phyloP scores from a whole-genome alignment of 2,329 filamentous ascomycete species.

The Penicillium decumbens region DNA sequence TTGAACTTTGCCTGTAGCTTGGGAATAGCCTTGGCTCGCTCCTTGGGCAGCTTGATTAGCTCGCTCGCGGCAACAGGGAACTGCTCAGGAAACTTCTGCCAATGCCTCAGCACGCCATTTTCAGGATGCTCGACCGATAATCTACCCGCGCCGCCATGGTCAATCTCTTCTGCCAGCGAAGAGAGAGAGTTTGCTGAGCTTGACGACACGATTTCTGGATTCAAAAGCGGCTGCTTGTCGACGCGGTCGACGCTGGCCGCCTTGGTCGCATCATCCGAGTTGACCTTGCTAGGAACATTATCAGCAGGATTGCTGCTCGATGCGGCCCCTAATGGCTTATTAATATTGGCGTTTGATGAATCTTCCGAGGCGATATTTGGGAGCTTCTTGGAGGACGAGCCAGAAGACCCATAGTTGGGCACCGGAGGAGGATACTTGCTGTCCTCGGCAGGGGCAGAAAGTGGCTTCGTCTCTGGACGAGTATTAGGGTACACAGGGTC shows the following conservation, averaged over 20 bases:
- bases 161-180: conserved; percentile 21
- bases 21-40: conserved; percentile 64
- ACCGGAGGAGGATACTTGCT: conserved; percentile 11
- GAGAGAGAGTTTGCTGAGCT: not conserved
- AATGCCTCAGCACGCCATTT: conserved; percentile 51
- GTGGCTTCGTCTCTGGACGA: conserved; percentile 2
- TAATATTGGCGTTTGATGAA: conserved; percentile 1
- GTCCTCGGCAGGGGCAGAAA: conserved; percentile 7
- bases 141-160: conserved; percentile 32
- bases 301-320: not conserved
- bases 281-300: conserved; percentile 5
- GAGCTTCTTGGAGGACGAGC: conserved; percentile 6
- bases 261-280: conserved; percentile 1
- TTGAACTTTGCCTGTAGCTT: conserved; percentile 70
- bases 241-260: not conserved
- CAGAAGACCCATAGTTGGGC: conserved; percentile 14
- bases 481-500: conserved; percentile 7
- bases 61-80: conserved; percentile 70
- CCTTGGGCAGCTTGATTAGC: conserved; percentile 71
- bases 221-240: not conserved
- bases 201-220: not conserved
- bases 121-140: conserved; percentile 29
- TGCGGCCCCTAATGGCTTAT: not conserved
- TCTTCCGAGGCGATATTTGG: conserved; percentile 4
- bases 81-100: conserved; percentile 68